Evolutionary conservation across 2,329 filamentous ascomycete genomes (phyloP), one percentile per base, ranked within the genome.

Genomic region (Exophiala oligosperma): DNA sequence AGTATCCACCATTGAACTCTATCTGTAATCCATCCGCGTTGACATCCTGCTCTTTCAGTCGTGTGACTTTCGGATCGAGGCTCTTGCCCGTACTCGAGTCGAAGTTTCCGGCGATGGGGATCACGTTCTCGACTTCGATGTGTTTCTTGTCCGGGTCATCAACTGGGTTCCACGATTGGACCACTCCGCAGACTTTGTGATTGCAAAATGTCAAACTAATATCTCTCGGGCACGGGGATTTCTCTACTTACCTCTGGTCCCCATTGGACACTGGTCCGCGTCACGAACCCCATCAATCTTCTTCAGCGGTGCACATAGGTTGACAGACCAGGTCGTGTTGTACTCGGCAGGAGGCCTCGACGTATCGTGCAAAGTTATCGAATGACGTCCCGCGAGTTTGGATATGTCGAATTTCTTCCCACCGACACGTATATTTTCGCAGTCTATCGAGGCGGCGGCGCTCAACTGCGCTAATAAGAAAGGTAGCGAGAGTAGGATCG

Each of bases 291-390:
- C 82, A 44, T 83, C 84, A 50, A 79, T 81, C 51, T 83, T 84
- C 54, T 84, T 83, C 64, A 96, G 75, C 5, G 84, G 79, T 52
- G 79, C 75, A 76, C 91, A 96, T 49, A 95, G 79, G 68, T 95
- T 89, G 57, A 95, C 71, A 0, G 90, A 92, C 73, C 91, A 95
- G 44, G 90, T 93, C 26, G 86, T 91, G 72, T 94, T 94, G 60
- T 78, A 79, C 28, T 83, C 65, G 7, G 59, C 63, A 9, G 65
- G 69, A 23, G 67, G 66, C 48, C 67, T 64, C 7, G 49, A 53
- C 21, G 49, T 59, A 48, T 53, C 65, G 38, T 57, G 56, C 26
- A 62, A 51, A 32, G n/a, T 52, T 9, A 68, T 52, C 17, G 62
- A 59, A 63, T 77, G 75, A 1, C 73, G 72, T 9, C 74, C 74